Percentiles rank a stretch among this genome's conserved stretches.
Conservation (phyloP, 768 basidiomycete genomes). For the Suillus ampliporus region DNA sequence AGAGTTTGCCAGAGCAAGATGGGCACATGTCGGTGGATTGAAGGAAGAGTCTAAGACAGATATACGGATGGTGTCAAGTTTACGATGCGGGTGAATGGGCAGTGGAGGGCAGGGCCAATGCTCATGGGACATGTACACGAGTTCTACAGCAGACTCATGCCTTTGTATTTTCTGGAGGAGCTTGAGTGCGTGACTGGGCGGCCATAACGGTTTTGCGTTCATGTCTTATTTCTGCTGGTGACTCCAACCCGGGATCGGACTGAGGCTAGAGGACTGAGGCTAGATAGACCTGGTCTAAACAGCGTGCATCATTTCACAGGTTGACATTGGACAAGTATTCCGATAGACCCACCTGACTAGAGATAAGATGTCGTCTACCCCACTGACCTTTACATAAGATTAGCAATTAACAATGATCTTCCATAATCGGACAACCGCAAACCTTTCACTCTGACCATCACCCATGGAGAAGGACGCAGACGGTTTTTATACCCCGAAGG, state of each 20-base stretch:
- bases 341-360: conserved; percentile 1
- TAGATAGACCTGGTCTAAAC: background rate
- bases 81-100: conserved; percentile 12
- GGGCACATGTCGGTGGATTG: conserved; percentile 90
- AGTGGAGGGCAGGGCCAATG: conserved; percentile 62
- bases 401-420: conserved; percentile 1
- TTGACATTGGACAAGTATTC: background rate
- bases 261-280: too few relatives aligned
- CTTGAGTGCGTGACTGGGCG: conserved; percentile 23
- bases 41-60: conserved; percentile 91
- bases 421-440: conserved; percentile 12
- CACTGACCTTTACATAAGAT: background rate
- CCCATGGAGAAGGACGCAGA: conserved; percentile 78
- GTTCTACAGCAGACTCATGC: conserved; percentile 55
- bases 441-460: conserved; percentile 15
- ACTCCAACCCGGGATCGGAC: background rate
- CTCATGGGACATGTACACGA: conserved; percentile 64
- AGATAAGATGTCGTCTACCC: background rate
- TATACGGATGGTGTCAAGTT: conserved; percentile 49
- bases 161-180: conserved; percentile 45
- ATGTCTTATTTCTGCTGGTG: background rate
- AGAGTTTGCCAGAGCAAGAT: conserved; percentile 73
- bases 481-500: conserved; percentile 71
- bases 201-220: conserved; percentile 11
- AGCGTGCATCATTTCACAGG: background rate